Conservation (phyloP, 306 rosid species). For the Medicago truncatula region MtrunA17r5.0-ANR NC_053045.1:52852501-52853000, state of each 20-base stretch:
- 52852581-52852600: conserved; percentile 75
- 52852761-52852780: not conserved
- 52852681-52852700: not conserved
- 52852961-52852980: conserved; percentile 88
- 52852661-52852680: not conserved
- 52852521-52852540: conserved; percentile 46
- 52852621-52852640: conserved; percentile 1
- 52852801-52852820: not conserved
- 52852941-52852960: conserved; percentile 85
- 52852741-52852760: not conserved
- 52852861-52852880: conserved; percentile 80
- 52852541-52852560: conserved; percentile 55
- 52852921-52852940: conserved; percentile 70
- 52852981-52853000: conserved; percentile 81
- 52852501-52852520: conserved; percentile 58
- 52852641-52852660: not conserved
- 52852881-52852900: conserved; percentile 62
- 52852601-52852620: conserved; percentile 62
- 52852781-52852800: not conserved
- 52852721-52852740: not conserved
- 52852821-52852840: conserved; percentile 17
- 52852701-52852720: conserved; percentile 30
- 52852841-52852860: conserved; percentile 32
- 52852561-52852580: conserved; percentile 61
- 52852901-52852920: conserved; percentile 61